These are phyloP conservation scores for Termitomyces sp. DNA, from an alignment of 768 basidiomycete genomes.

Conservation along the genomic window DNA sequence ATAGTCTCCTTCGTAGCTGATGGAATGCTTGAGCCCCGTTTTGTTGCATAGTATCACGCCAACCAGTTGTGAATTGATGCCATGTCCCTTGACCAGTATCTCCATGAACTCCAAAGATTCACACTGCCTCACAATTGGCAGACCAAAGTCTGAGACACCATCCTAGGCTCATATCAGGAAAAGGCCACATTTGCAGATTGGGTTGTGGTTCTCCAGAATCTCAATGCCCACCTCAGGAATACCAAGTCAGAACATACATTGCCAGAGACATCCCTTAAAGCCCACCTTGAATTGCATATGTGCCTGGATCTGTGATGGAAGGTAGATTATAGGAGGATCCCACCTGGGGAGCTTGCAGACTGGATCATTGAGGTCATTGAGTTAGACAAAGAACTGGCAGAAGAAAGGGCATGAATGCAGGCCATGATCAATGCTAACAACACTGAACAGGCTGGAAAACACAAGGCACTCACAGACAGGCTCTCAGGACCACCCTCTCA, in stretches of 20 bases:
- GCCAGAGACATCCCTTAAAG: background rate
- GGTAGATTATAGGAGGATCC: background rate
- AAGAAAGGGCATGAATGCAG: background rate
- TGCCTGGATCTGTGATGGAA: background rate
- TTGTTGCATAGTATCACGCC: slow-evolving; percentile 17
- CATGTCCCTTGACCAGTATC: slow-evolving; percentile 13
- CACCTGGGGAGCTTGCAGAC: background rate
- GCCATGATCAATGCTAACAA: background rate
- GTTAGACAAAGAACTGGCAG: background rate
- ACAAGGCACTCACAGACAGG: too few relatives aligned
- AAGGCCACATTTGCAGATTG: background rate
- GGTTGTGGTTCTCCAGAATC: too few relatives aligned
- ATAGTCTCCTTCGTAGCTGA: background rate
- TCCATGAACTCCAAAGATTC: slow-evolving; percentile 8
- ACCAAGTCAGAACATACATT: background rate
- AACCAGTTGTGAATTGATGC: slow-evolving; percentile 13
- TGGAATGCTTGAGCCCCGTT: slow-evolving; percentile 15
- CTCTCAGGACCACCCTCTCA: background rate
- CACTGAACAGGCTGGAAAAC: too few relatives aligned
- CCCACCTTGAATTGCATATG: background rate
- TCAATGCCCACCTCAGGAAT: too few relatives aligned
- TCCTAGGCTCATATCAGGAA: background rate
- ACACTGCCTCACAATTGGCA: background rate
- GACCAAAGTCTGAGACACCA: background rate
- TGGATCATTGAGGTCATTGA: background rate